phyloP scores from a whole-genome alignment of 2,329 filamentous ascomycete species.

The Teratosphaeriaceae sp. region DNA sequence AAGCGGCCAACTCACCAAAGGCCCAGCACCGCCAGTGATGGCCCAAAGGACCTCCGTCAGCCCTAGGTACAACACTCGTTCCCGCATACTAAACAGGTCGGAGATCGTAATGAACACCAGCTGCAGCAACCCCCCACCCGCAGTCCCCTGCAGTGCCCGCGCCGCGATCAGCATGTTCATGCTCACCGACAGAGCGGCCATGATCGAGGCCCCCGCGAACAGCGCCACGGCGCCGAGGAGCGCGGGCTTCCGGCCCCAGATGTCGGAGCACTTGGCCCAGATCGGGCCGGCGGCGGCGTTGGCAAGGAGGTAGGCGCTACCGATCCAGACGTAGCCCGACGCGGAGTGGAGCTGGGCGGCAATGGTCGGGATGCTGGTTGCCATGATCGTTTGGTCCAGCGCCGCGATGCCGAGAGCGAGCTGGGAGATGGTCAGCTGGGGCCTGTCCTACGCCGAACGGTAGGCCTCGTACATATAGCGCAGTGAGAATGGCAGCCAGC shows the following conservation, averaged over 20 bases:
- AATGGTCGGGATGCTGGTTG: conserved; percentile 62
- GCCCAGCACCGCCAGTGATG: conserved; percentile 46
- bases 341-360: conserved; percentile 57
- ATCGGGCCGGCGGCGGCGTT: conserved; percentile 60
- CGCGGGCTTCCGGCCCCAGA: conserved; percentile 52
- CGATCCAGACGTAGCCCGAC: conserved; percentile 67
- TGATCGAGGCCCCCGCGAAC: conserved; percentile 45
- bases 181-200: conserved; percentile 42
- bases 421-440: background rate
- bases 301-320: conserved; percentile 64
- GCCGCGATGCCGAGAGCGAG: conserved; percentile 37
- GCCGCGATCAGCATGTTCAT: conserved; percentile 50
- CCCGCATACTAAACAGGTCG: conserved; percentile 47
- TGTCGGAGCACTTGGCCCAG: conserved; percentile 60
- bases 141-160: conserved; percentile 48
- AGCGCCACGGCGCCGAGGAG: conserved; percentile 42
- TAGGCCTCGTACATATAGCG: conserved; percentile 6
- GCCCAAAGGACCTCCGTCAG: conserved; percentile 50
- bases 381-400: conserved; percentile 51
- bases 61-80: conserved; percentile 40
- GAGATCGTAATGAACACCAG: conserved; percentile 49
- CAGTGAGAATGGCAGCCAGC: conserved; percentile 12
- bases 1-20: conserved; percentile 33
- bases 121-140: conserved; percentile 47
- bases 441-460: background rate